Conservation (phyloP, 768 basidiomycete genomes). For the Tremella mesenterica region DNA sequence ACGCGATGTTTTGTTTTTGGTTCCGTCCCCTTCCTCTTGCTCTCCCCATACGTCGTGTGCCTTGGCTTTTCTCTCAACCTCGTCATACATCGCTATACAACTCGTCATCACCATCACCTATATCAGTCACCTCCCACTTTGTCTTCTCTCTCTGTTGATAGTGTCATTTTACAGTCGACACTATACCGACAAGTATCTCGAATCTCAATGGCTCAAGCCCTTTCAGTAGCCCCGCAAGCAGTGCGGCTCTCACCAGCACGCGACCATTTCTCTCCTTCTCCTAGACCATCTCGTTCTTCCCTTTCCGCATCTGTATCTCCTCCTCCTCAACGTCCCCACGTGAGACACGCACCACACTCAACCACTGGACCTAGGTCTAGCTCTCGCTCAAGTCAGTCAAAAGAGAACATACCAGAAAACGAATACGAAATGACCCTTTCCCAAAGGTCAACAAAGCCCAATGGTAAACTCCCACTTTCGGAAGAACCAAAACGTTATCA, state of each 20-base stretch:
- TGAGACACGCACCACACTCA: neutral
- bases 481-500: neutral
- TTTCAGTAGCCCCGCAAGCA: slow-evolving; percentile 7
- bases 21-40: too few species aligned
- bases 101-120: too few species aligned
- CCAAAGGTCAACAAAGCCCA: neutral
- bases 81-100: too few species aligned
- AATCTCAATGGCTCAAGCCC: slow-evolving; percentile 16
- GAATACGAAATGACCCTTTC: slow-evolving; percentile 10
- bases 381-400: slow-evolving; percentile 10
- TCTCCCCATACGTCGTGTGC: too few species aligned
- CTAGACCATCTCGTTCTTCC: slow-evolving; percentile 7
- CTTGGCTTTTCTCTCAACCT: too few species aligned
- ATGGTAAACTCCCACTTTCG: neutral
- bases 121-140: too few species aligned
- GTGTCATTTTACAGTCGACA: too few species aligned
- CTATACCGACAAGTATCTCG: too few species aligned
- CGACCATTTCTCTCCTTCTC: slow-evolving; percentile 4
- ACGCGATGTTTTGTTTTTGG: too few species aligned
- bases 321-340: neutral
- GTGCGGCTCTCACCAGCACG: slow-evolving; percentile 3
- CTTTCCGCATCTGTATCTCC: slow-evolving; percentile 11
- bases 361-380: neutral
- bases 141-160: too few species aligned
- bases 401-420: slow-evolving; percentile 2